Base-by-base conservation (phyloP, 2,329 filamentous ascomycete genomes). In the Plectosphaerella cucumerina region DNA sequence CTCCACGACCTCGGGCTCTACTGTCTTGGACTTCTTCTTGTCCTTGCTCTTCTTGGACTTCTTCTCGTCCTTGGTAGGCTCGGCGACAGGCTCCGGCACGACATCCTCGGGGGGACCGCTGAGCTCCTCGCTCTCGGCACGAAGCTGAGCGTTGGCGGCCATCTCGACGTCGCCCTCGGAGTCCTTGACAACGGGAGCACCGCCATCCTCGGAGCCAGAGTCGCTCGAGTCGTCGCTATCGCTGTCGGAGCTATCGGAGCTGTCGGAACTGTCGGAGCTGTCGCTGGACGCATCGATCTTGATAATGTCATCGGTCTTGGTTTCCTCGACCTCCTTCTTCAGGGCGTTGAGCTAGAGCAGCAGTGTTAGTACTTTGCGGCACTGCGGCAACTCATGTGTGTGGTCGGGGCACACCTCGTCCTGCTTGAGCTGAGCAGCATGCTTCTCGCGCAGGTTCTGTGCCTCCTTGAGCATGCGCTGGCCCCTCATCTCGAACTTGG, bases 401-500 rank as follows among this genome's bases (percentile, higher is more conserved):
- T 21, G 2, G 3, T 2, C 21, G 31, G 18, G 21, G 50, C 50
- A 35, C 58, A 68, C 65, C 20, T 53, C 56, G 46, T 57, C 60
- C 51, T 57, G 26, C 50, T 57, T 53, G 22, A 62, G 60, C 11
- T 67, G 56, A 23, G 55, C 47, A 39, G 62, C 61, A 26, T 63
- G 59, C 18, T 57, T 62, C 23, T 56, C 65, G 44, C 59, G 59
- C 14, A 61, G 60, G 51, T 65, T 67, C 53, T 71, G 66, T 0
- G 75, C 69, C 51, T 76, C 66, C 1, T 58, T 60, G 57, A 73
- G 57, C 33, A 79, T 53, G 61, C 70, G 70, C 20, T 62, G 56
- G 2, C 68, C 71, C 59, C 75, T 63, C 3, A 58, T 59, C 59
- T 74, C 69, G 34, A 75, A 64, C 58, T 70, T 69, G 22, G 72